Percentiles rank a stretch among this genome's conserved stretches.
phyloP scores from a whole-genome alignment of 371 early-diverging fungal genomes.

The Rhizopus sp. region DNA sequence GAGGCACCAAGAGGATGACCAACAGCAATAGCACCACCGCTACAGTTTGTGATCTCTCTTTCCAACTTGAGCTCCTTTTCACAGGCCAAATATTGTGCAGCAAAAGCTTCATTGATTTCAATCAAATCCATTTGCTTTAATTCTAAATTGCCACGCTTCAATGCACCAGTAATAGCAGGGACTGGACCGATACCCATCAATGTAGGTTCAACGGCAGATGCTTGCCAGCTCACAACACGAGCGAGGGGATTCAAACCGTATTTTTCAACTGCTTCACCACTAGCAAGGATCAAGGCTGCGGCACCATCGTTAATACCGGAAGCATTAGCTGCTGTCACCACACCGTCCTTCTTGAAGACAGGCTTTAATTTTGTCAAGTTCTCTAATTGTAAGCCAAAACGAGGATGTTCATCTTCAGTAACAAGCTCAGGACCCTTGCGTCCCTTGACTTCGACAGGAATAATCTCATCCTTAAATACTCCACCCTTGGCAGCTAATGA shows the following conservation, averaged over 20 bases:
- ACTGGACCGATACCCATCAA: conserved; percentile 96
- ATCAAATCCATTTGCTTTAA: conserved; percentile 87
- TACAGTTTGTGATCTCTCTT: conserved; percentile 77
- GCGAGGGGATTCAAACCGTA: conserved; percentile 84
- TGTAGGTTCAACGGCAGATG: conserved; percentile 82
- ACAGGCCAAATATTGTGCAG: conserved; percentile 91
- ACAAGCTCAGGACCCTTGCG: conserved; percentile 71
- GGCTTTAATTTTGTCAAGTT: conserved; percentile 77
- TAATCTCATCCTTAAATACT: conserved; percentile 81
- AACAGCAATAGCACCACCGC: conserved; percentile 96
- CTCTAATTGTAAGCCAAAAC: conserved; percentile 83
- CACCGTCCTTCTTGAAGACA: conserved; percentile 91
- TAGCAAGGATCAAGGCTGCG: conserved; percentile 86
- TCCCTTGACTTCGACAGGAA: conserved; percentile 83
- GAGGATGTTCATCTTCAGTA: conserved; percentile 88
- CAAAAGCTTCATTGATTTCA: conserved; percentile 99
- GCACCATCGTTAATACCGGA: conserved; percentile 98
- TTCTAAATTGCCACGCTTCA: conserved; percentile 78
- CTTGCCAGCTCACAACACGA: conserved; percentile 85
- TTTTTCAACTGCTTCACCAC: conserved; percentile 83
- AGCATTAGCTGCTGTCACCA: conserved; percentile 95
- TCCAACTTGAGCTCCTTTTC: conserved; percentile 87
- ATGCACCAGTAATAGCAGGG: conserved; percentile 86
- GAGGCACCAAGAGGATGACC: conserved; percentile 97
- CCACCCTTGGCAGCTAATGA: conserved; percentile 57